A percentile compares a stretch with the other conserved stretches of the same genome.
phyloP scores from a whole-genome alignment of 192 early-diverging fungal genomes.

The Linnemannia hyalina region DNA sequence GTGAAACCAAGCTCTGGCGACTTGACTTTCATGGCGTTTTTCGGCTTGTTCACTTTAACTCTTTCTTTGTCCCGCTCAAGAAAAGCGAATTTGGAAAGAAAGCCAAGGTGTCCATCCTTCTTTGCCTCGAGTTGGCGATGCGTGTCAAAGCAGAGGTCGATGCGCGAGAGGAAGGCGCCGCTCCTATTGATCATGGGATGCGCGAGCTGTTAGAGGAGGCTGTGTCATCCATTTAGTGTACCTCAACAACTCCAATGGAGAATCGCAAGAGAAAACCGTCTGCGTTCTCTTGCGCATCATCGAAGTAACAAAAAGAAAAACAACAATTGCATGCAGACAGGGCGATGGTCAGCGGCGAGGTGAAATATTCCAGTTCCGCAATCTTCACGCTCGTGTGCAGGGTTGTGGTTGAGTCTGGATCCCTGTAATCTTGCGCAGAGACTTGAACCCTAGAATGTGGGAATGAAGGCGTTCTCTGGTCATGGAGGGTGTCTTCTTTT shows the following conservation, averaged over 20 bases:
- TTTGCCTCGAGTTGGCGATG: background rate
- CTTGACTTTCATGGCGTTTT: constrained; percentile 16
- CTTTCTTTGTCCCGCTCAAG: constrained; percentile 10
- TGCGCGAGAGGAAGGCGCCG: background rate
- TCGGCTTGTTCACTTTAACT: constrained; percentile 18
- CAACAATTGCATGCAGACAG: too few relatives aligned
- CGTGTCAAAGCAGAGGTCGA: background rate
- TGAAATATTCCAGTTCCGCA: too few relatives aligned
- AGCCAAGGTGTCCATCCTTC: background rate
- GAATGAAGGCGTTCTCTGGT: too few relatives aligned
- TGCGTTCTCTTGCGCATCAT: background rate
- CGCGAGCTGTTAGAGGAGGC: background rate
- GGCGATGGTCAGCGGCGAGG: too few relatives aligned
- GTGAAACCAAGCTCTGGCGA: constrained; percentile 23
- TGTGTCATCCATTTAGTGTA: background rate
- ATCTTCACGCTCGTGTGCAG: too few relatives aligned
- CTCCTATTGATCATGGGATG: background rate
- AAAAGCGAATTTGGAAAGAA: constrained; percentile 5
- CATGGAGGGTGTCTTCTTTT: too few relatives aligned
- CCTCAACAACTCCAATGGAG: background rate
- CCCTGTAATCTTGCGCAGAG: too few relatives aligned
- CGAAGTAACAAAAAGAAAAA: background rate
- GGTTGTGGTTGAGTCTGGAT: too few relatives aligned
- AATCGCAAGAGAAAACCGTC: background rate
- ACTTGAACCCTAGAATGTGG: too few relatives aligned